Evolutionary conservation across 306 rosid species (phyloP).

Genomic region (Medicago truncatula): MtrunA17r5.0-ANR NC_053045.1:23656501-23657000

Average conservation of each 20-base stretch:
- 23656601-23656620: constrained; percentile 25
- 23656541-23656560: no score
- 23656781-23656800: constrained; percentile 38
- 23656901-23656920: not conserved
- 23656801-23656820: constrained; percentile 41
- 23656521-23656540: no score
- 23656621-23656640: not conserved
- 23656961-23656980: constrained; percentile 56
- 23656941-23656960: constrained; percentile 58
- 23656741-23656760: not conserved
- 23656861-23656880: not conserved
- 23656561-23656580: not conserved
- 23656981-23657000: constrained; percentile 57
- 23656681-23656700: constrained; percentile 17
- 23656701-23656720: constrained; percentile 27
- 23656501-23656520: not conserved
- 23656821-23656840: not conserved
- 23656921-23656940: constrained; percentile 1
- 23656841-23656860: not conserved
- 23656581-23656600: not conserved
- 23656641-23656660: constrained; percentile 15
- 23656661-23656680: constrained; percentile 6
- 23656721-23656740: constrained; percentile 3
- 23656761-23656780: not conserved
- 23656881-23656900: not conserved